Evolutionary conservation across 352 stramenopile species (phyloP).

Genomic region (Phytophthora fragariae): DNA sequence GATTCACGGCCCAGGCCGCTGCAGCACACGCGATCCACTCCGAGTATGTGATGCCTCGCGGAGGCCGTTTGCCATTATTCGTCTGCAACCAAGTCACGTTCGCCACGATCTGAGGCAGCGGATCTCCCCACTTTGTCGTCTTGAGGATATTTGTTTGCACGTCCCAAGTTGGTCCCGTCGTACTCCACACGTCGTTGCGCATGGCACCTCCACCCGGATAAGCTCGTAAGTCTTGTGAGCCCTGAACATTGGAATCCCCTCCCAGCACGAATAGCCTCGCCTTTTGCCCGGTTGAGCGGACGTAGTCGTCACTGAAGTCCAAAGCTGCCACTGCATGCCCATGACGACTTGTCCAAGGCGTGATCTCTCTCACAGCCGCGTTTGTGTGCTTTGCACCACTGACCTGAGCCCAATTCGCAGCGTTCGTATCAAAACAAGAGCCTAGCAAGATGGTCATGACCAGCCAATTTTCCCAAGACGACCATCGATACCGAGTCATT

Average conservation of each 20-base stretch:
- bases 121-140: constrained; percentile 74
- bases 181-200: constrained; percentile 81
- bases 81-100: constrained; percentile 79
- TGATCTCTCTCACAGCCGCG: constrained; percentile 52
- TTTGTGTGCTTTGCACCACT: constrained; percentile 72
- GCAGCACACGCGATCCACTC: constrained; percentile 75
- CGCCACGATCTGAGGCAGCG: constrained; percentile 69
- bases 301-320: constrained; percentile 64
- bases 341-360: constrained; percentile 69
- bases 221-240: constrained; percentile 69
- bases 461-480: constrained; percentile 4
- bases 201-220: constrained; percentile 73
- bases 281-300: constrained; percentile 49
- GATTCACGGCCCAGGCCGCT: constrained; percentile 57
- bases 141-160: constrained; percentile 68
- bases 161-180: constrained; percentile 63
- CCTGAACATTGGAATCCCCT: constrained; percentile 75
- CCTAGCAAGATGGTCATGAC: constrained; percentile 5
- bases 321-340: constrained; percentile 69
- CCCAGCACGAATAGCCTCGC: constrained; percentile 76
- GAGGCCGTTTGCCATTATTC: constrained; percentile 74
- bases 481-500: constrained; percentile 23
- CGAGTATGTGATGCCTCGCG: constrained; percentile 58
- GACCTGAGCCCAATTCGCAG: constrained; percentile 77
- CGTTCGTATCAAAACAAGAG: background rate